Base-by-base conservation (phyloP, 2,329 filamentous ascomycete species). In the Byssochlamys sp. region DNA sequence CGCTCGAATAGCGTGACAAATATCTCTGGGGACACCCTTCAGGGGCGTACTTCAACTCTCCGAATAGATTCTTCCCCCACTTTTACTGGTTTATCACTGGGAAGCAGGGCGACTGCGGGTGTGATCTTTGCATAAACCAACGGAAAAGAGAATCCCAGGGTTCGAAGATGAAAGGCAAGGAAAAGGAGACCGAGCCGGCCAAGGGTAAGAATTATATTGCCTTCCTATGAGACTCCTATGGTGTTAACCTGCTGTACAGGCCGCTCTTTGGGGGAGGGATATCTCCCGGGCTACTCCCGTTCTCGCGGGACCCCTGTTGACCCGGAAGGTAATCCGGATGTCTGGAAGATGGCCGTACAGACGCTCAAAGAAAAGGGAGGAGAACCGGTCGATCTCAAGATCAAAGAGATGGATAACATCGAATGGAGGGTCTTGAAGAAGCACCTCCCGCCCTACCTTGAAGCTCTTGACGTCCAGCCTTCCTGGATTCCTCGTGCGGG, bases 1-100 rank as follows among this genome's bases (percentile, higher is more conserved):
- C 12, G 11, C 28, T 53, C 27, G 52, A 63, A 24, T 67, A 81
- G 66, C 63, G 77, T 7, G 83, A 85, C 65, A 76, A 78, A 54
- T 84, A 80, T 57, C 69, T 85, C 0, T 85, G 75, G 57, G 84
- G 84, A 0, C 82, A 86, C 65, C 81, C 81, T 0, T 68, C 69
- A 6, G 76, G 77, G 6, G 71, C 71, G 53, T 71, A 68, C 14
- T 85, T 81, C 57, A 77, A 82, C 52, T 85, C 83, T 0, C 75
- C 78, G 0, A 75, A 75, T 24, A 70, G 78, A 3, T 84, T 84
- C 61, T 81, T 77, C 53, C 77, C 78, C 0, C 84, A 86, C 59
- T 85, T 86, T 65, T 70, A 76, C 54, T 75, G 78, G 65, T 65
- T 85, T 26, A 83, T 84, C 77, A 74, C 77, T 12, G 73, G 77